phyloP scores from a whole-genome alignment of 768 basidiomycete species.

The Auricularia heimuer region DNA sequence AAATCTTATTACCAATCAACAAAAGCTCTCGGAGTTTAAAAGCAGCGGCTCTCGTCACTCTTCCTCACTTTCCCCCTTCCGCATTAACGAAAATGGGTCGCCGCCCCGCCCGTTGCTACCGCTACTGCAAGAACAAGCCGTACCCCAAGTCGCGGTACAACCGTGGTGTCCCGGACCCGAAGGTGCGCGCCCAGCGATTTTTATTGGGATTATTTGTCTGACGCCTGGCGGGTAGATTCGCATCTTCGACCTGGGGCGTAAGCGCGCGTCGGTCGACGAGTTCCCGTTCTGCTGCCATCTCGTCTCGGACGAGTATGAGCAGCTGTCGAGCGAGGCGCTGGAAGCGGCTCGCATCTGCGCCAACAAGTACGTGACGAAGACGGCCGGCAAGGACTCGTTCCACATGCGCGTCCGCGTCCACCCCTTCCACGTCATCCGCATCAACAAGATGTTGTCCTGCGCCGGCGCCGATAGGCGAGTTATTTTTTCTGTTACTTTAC shows the following conservation, averaged over 20 bases:
- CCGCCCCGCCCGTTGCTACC: constrained; percentile 95
- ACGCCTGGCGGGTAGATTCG: constrained; percentile 55
- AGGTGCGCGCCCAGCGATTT: constrained; percentile 38
- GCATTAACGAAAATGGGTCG: constrained; percentile 68
- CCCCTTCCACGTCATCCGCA: constrained; percentile 97
- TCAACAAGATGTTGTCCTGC: constrained; percentile 99
- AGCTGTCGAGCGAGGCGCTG: constrained; percentile 88
- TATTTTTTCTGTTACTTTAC: too few species aligned
- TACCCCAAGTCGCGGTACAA: constrained; percentile 94
- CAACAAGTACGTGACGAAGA: constrained; percentile 99
- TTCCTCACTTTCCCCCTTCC: not conserved
- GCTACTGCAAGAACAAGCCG: constrained; percentile 99
- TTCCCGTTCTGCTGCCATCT: constrained; percentile 97
- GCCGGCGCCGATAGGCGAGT: constrained; percentile 93
- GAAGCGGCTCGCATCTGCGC: constrained; percentile 98
- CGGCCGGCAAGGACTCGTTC: constrained; percentile 97
- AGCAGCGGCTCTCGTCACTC: not conserved
- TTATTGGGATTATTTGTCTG: not conserved
- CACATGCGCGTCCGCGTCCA: constrained; percentile 94
- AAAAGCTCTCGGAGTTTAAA: not conserved
- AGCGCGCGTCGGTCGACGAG: constrained; percentile 93
- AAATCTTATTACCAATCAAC: not conserved
- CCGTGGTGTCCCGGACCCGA: constrained; percentile 96
- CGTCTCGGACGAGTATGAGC: constrained; percentile 97
- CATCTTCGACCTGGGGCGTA: constrained; percentile 92